These are phyloP conservation scores for Francoa sonchifolia DNA, from an alignment of 441 rosid genomes.

Conservation along the genomic window DNA sequence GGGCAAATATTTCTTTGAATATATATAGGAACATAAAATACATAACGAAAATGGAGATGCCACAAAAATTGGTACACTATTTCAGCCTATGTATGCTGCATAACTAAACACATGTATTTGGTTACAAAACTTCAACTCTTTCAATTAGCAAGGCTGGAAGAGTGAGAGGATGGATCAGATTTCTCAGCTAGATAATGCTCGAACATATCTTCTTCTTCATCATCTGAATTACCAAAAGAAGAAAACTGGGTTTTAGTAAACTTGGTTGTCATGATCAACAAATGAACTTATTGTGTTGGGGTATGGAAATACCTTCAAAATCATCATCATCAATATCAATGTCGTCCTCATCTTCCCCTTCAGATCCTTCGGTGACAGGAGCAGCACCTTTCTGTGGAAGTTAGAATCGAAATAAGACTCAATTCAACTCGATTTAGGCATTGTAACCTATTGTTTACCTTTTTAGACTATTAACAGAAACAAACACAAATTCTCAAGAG, in stretches of 20 bases:
- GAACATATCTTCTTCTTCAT: slow-evolving; percentile 92
- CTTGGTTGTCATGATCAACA: neutral
- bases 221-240: slow-evolving; percentile 22
- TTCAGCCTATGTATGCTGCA: too few relatives aligned
- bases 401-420: slow-evolving; percentile 11
- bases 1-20: too few relatives aligned
- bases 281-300: neutral
- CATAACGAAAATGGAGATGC: too few relatives aligned
- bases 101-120: too few relatives aligned
- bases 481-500: too few relatives aligned
- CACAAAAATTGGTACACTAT: too few relatives aligned
- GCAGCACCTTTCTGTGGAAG: slow-evolving; percentile 80
- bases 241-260: neutral
- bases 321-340: slow-evolving; percentile 87
- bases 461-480: too few relatives aligned
- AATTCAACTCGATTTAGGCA: too few relatives aligned
- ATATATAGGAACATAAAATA: too few relatives aligned
- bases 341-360: slow-evolving; percentile 77
- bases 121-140: neutral
- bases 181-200: slow-evolving; percentile 94
- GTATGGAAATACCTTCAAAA: slow-evolving; percentile 57
- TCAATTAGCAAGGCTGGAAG: slow-evolving; percentile 26
- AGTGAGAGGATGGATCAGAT: slow-evolving; percentile 50
- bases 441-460: too few relatives aligned
- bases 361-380: slow-evolving; percentile 39